These are phyloP conservation scores for Copromyces sp. DNA, from an alignment of 495 filamentous ascomycete genomes.

Conservation along the genomic window DNA sequence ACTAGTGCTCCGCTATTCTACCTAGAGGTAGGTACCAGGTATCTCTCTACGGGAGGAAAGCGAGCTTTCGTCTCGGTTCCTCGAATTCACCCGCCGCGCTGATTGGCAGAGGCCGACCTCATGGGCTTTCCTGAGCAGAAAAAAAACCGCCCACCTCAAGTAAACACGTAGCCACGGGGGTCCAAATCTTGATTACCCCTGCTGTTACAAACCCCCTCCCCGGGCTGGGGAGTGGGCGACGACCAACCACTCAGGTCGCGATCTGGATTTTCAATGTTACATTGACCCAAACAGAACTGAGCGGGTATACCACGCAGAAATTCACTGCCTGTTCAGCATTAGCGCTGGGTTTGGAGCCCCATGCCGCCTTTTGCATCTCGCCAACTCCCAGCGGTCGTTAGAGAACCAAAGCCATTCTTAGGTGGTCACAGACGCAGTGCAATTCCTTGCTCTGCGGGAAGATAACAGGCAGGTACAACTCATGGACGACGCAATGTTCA, in stretches of 20 bases:
- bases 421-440: background rate
- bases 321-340: background rate
- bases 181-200: background rate
- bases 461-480: background rate
- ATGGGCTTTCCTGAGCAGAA: background rate
- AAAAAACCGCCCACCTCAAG: background rate
- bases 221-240: background rate
- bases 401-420: background rate
- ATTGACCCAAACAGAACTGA: background rate
- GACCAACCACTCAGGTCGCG: background rate
- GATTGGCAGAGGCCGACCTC: background rate
- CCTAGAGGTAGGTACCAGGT: conserved; percentile 1
- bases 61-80: background rate
- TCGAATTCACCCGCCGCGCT: background rate
- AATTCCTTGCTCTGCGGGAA: background rate
- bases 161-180: background rate
- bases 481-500: background rate
- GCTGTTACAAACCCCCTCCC: background rate
- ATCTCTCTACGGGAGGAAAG: background rate
- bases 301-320: background rate
- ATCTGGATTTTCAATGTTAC: background rate
- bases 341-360: background rate
- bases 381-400: background rate
- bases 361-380: background rate
- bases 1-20: background rate